Conservation (phyloP, 2,329 filamentous ascomycete species). For the Penicillium sp. region DNA sequence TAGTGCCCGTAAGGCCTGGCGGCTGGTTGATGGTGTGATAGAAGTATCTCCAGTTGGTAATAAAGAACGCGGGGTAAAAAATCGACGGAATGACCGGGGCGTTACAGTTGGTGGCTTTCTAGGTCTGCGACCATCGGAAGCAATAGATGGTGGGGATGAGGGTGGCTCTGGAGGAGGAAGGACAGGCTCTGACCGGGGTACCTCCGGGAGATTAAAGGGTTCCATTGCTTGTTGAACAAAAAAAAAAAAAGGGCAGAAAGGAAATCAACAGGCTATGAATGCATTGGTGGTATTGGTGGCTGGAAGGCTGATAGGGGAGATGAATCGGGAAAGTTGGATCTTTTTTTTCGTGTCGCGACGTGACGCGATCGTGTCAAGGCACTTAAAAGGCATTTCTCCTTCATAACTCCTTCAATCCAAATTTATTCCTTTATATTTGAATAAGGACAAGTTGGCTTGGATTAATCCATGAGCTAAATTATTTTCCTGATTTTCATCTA, state of each 20-base stretch:
- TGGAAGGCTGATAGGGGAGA: slow-evolving; percentile 17
- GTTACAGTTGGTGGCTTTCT: slow-evolving; percentile 50
- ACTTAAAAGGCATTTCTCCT: slow-evolving; percentile 5
- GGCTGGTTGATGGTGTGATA: slow-evolving; percentile 40
- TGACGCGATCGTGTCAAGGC: slow-evolving; percentile 25
- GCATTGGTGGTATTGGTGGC: slow-evolving; percentile 8
- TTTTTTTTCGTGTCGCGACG: slow-evolving; percentile 25
- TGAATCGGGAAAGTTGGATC: slow-evolving; percentile 19
- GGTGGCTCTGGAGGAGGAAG: slow-evolving; percentile 36
- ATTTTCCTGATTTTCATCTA: not conserved
- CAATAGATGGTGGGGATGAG: slow-evolving; percentile 44
- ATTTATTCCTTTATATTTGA: not conserved
- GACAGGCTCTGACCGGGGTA: slow-evolving; percentile 37
- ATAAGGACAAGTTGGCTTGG: not conserved
- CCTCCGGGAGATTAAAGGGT: slow-evolving; percentile 32
- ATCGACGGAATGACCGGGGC: slow-evolving; percentile 51
- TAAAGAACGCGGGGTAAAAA: slow-evolving; percentile 51
- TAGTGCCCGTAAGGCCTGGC: slow-evolving; percentile 46
- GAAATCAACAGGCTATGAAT: slow-evolving; percentile 10
- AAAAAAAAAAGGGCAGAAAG: slow-evolving; percentile 16
- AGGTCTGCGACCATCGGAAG: slow-evolving; percentile 40
- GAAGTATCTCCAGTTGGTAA: slow-evolving; percentile 35
- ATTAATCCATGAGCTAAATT: not conserved
- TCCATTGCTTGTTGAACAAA: slow-evolving; percentile 31
- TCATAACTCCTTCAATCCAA: not conserved